Conservation (phyloP, 2,329 filamentous ascomycete species). For the Didymellaceae sp. region DNA sequence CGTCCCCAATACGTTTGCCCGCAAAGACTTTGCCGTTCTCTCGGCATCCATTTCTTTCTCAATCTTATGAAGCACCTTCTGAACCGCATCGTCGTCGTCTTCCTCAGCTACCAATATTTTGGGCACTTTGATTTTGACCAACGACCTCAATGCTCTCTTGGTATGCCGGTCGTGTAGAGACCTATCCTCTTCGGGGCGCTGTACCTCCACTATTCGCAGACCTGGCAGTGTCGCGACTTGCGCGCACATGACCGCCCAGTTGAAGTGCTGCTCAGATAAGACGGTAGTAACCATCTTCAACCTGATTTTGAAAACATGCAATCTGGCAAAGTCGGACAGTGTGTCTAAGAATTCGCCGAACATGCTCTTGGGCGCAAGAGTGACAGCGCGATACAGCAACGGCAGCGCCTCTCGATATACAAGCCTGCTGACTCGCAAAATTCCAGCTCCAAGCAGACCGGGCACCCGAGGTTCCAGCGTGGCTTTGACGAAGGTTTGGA, state of each 20-base stretch:
- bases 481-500: neutral
- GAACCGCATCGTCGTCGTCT: too few relatives aligned
- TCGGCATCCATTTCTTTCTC: too few relatives aligned
- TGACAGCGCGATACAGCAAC: slow-evolving; percentile 27
- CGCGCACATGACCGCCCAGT: slow-evolving; percentile 37
- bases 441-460: slow-evolving; percentile 11
- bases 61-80: too few relatives aligned
- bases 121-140: too few relatives aligned
- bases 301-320: slow-evolving; percentile 26
- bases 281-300: slow-evolving; percentile 12
- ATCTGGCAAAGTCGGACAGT: slow-evolving; percentile 22
- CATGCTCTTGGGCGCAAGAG: slow-evolving; percentile 25
- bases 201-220: neutral
- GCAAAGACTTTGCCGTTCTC: too few relatives aligned
- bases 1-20: too few relatives aligned
- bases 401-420: slow-evolving; percentile 38
- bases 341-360: slow-evolving; percentile 28
- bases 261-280: slow-evolving; percentile 13
- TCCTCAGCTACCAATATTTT: too few relatives aligned
- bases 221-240: slow-evolving; percentile 27
- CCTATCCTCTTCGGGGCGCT: neutral
- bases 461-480: slow-evolving; percentile 5
- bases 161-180: too few relatives aligned
- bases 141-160: neutral
- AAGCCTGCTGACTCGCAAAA: slow-evolving; percentile 22